Conservation (phyloP, 805 yeast genomes). For the Starmerella geochares region DNA sequence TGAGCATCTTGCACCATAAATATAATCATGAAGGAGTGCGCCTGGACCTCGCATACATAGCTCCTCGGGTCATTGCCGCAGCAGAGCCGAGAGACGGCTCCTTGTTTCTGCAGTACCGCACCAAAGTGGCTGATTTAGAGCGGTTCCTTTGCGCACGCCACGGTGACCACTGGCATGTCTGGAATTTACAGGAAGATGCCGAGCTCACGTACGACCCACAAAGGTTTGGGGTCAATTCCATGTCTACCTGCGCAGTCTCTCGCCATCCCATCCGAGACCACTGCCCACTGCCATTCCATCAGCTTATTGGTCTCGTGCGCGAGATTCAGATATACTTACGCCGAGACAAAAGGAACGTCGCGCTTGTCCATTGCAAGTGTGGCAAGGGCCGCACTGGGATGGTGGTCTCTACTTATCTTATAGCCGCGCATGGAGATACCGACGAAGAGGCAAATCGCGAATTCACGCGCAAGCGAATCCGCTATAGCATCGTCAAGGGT, state of each 20-base stretch:
- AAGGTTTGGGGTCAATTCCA: slow-evolving; percentile 26
- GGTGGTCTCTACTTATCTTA: slow-evolving; percentile 57
- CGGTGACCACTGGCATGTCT: slow-evolving; percentile 55
- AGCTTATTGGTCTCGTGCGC: slow-evolving; percentile 38
- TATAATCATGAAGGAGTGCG: not conserved
- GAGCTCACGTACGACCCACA: slow-evolving; percentile 34
- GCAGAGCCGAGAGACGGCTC: slow-evolving; percentile 55
- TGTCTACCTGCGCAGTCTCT: slow-evolving; percentile 27
- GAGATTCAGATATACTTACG: slow-evolving; percentile 40
- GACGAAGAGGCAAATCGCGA: slow-evolving; percentile 40
- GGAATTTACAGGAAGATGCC: slow-evolving; percentile 60
- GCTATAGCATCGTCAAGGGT: slow-evolving; percentile 48
- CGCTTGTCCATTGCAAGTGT: slow-evolving; percentile 73
- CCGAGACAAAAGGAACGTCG: slow-evolving; percentile 38
- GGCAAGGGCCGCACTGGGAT: slow-evolving; percentile 92
- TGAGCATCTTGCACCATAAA: slow-evolving; percentile 14
- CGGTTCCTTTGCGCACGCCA: slow-evolving; percentile 40
- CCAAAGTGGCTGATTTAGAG: slow-evolving; percentile 38
- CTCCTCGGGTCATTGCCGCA: slow-evolving; percentile 56
- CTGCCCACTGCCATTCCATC: slow-evolving; percentile 53
- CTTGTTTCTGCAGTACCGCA: slow-evolving; percentile 42
- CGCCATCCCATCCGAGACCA: slow-evolving; percentile 66
- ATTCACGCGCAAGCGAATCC: slow-evolving; percentile 53
- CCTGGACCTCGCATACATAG: slow-evolving; percentile 59
- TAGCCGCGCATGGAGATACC: slow-evolving; percentile 37